These are phyloP conservation scores for Pichia cactophila DNA, from an alignment of 1,139 yeast genomes.

Conservation along the genomic window DNA sequence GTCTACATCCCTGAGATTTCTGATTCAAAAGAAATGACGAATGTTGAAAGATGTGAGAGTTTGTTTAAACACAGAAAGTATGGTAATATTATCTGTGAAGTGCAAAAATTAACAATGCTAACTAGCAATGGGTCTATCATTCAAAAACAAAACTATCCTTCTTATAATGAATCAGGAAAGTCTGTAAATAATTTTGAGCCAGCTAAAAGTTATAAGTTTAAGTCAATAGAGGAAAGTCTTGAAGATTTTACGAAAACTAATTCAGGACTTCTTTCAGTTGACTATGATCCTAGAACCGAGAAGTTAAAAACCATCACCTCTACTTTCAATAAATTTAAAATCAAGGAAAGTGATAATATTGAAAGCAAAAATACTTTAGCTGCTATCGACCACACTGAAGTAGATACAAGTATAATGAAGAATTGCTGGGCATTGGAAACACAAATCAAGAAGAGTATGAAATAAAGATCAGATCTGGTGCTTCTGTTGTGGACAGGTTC, in stretches of 20 bases:
- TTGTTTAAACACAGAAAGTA: slow-evolving; percentile 5
- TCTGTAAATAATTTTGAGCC: background rate
- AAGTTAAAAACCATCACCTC: background rate
- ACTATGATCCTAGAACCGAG: slow-evolving; percentile 4
- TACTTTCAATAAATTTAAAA: background rate
- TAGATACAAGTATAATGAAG: slow-evolving; percentile 1
- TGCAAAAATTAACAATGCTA: background rate
- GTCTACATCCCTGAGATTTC: slow-evolving; percentile 6
- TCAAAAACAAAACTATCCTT: slow-evolving; percentile 5
- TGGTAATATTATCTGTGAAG: slow-evolving; percentile 5
- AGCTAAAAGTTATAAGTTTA: background rate
- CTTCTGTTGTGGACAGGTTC: background rate
- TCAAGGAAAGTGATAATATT: background rate
- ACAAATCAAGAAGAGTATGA: background rate
- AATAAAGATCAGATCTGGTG: no score
- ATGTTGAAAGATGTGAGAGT: slow-evolving; percentile 4
- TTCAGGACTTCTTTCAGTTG: slow-evolving; percentile 9
- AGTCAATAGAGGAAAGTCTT: slow-evolving; percentile 5
- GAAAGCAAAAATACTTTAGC: background rate
- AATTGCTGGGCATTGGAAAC: slow-evolving; percentile 7
- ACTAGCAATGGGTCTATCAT: slow-evolving; percentile 2
- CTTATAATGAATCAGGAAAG: background rate
- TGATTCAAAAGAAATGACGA: background rate
- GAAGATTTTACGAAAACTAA: slow-evolving; percentile 8
- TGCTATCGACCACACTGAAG: background rate